Base-by-base conservation (phyloP, 805 yeast genomes). In the Saccharomyces eubayanus region DNA sequence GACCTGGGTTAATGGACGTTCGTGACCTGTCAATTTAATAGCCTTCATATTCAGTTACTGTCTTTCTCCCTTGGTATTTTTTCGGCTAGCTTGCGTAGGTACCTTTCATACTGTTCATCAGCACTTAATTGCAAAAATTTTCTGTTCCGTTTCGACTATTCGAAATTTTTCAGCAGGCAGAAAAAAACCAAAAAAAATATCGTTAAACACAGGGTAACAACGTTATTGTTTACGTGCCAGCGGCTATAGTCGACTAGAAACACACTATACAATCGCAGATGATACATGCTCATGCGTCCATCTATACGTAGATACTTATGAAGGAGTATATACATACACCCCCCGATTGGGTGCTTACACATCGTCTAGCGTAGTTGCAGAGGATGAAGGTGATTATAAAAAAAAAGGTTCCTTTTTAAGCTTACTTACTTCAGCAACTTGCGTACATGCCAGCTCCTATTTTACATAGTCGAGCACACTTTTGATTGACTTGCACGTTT, bases 1-100 rank as follows among this genome's bases (percentile, higher is more conserved):
- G 63, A 94, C 91, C 78, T 94, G 98, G 49, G 98, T 91, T 64
- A 94, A 77, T 61, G 98, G 89, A 81, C 99, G 96, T 76, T 89
- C 96, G 75, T 94, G 99, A 56, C 98, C 98, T 79, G 87, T 87
- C 65, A 86, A 76, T 77, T 83, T 67, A 61, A 83, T 72, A 55
- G 87, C 87, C 79, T 86, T 82, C 86, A 83, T 82, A 12, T 31
- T 49, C 27, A 8, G 3, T 31, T 9, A 14, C 21, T 28, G 49
- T 16, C 16, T 50, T 46, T 47, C 30, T 50, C 24, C 24, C n/a
- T 14, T 47, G 28, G 21, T 21, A 31, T 10, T 14, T 9, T 24
- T 16, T 16, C 11, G 20, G 21, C 43, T 3, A 36, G 20, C 41
- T 31, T 16, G 24, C 11, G 24, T 36, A 6, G 16, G 20, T 16